Evolutionary conservation across 1,139 yeast genomes (phyloP), one percentile per base, ranked within the genome.

Genomic region (Saccharomyces uvarum): DNA sequence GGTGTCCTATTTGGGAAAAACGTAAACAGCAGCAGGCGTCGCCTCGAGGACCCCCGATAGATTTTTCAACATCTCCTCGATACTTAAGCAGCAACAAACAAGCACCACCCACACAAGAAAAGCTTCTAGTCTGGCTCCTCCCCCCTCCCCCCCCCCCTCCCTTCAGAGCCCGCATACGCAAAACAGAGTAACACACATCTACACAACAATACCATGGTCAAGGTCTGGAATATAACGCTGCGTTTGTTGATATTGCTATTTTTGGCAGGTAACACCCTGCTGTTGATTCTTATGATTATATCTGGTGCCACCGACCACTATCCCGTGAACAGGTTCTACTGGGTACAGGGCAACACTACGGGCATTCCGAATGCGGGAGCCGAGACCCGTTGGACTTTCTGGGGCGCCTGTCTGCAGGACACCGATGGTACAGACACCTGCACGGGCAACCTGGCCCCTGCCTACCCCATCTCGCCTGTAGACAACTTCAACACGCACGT

Each of bases 301-400:
- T 82, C 89, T 1, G 95, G 95, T 53, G 75, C 88, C 5, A 75
- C 83, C 51, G 70, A 77, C 61, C 74, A 75, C 59, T 77, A 72
- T 74, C 91, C 93, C 42, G 77, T 86, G 65, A 75, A 83, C 70
- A 73, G 72, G 52, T 84, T 86, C 63, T 86, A 83, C 73, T 84
- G 90, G 90, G 67, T 86, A 50, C 75, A 79, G 68, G 93, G 85
- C 52, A 84, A 85, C 67, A 86, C 93, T 52, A 70, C 80, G 1
- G 67, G 67, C 52, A 82, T 85, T 54, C 59, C 77, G 8, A 73
- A 75, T 56, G 88, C 90, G n/a, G 77, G 78, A 41, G 72, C 70
- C 41, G 57, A 70, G 32, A 74, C 88, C 19, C 82, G 88, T 60
- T 86, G 93, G 93, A 83, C 91, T 2, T 86, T 82, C 75, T 86